Percentiles rank a stretch among this genome's conserved stretches.
Conservation (phyloP, 805 yeast genomes). For the Candida jianshihensis region DNA sequence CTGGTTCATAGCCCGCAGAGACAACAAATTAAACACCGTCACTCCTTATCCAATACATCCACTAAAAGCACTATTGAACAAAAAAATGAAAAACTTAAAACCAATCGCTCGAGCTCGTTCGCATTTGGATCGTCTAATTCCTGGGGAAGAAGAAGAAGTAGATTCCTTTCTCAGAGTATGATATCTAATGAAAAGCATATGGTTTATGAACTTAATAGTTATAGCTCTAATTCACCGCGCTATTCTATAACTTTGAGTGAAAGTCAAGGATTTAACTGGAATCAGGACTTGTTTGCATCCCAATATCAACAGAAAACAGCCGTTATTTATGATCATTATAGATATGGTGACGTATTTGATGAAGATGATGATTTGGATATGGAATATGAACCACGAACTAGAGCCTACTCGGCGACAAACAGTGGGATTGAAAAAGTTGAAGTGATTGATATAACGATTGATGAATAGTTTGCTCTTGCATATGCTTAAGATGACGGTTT, state of each 20-base stretch:
- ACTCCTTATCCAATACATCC: not conserved
- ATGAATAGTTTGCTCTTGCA: slow-evolving; percentile 3
- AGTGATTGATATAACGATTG: slow-evolving; percentile 17
- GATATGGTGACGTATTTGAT: slow-evolving; percentile 1
- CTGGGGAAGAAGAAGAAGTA: slow-evolving; percentile 48
- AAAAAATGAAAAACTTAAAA: not conserved
- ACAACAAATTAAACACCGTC: not conserved
- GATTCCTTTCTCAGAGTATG: slow-evolving; percentile 53
- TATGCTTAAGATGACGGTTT: too few species aligned
- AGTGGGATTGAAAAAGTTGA: slow-evolving; percentile 13
- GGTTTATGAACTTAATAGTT: slow-evolving; percentile 36
- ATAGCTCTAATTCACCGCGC: slow-evolving; percentile 14
- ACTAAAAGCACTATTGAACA: not conserved
- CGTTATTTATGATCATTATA: slow-evolving; percentile 24
- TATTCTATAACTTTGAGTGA: slow-evolving; percentile 45
- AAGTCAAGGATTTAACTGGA: slow-evolving; percentile 71
- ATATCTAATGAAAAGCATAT: slow-evolving; percentile 46
- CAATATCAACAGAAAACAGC: slow-evolving; percentile 55
- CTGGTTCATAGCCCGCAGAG: too few species aligned
- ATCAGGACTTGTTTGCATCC: slow-evolving; percentile 69
- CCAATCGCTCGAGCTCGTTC: slow-evolving; percentile 12
- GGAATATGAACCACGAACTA: slow-evolving; percentile 12
- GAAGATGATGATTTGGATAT: slow-evolving; percentile 2
- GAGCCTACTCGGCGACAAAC: slow-evolving; percentile 12
- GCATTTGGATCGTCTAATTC: slow-evolving; percentile 31